A percentile compares a stretch with the other conserved stretches of the same genome.
Conservation (phyloP, 768 basidiomycete genomes). For the Boletus barrowsii region DNA sequence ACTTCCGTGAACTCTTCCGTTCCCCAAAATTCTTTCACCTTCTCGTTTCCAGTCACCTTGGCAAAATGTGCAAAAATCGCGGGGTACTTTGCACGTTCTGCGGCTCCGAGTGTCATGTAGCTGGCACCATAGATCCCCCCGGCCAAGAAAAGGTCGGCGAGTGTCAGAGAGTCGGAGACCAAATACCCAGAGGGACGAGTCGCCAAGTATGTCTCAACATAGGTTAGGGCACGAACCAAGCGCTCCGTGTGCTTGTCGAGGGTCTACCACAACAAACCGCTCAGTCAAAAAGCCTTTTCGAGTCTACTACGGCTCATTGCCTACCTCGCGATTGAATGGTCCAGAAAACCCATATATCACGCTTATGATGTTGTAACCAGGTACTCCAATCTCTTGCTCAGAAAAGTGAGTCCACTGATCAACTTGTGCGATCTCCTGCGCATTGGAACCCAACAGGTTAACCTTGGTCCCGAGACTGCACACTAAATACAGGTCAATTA, state of each 20-base stretch:
- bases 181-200: conserved; percentile 11
- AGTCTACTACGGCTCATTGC: background rate
- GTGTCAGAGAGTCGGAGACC: conserved; percentile 10
- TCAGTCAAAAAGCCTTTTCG: no score
- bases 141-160: conserved; percentile 17
- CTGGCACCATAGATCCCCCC: background rate
- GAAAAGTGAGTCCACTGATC: conserved; percentile 24
- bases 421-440: conserved; percentile 7
- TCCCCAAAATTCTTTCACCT: conserved; percentile 9
- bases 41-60: conserved; percentile 15
- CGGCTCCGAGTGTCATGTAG: conserved; percentile 4
- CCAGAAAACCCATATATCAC: background rate
- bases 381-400: conserved; percentile 12
- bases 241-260: background rate
- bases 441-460: conserved; percentile 10
- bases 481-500: conserved; percentile 2
- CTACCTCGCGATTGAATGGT: conserved; percentile 12
- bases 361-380: background rate
- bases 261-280: background rate
- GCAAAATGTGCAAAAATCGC: conserved; percentile 8
- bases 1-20: conserved; percentile 7
- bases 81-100: conserved; percentile 15
- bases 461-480: conserved; percentile 6
- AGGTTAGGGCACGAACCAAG: background rate
- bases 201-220: conserved; percentile 14